phyloP scores from a whole-genome alignment of 2,329 filamentous ascomycete genomes.

The Xylaria sp. region DNA sequence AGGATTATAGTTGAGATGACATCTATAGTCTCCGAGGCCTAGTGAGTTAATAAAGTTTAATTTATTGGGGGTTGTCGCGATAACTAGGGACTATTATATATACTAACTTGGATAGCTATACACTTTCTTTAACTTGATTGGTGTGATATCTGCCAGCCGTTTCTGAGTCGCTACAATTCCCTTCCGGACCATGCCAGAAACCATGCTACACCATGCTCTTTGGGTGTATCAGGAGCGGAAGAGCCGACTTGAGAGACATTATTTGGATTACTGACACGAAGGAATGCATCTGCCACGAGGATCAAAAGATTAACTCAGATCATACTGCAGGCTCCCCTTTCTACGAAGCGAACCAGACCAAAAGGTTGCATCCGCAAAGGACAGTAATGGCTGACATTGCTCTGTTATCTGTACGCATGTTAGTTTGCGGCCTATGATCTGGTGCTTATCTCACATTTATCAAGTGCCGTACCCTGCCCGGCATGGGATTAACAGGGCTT shows the following conservation, averaged over 20 bases:
- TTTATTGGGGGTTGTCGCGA: not conserved
- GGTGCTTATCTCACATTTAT: constrained; percentile 30
- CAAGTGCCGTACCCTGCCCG: constrained; percentile 17
- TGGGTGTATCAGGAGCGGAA: not conserved
- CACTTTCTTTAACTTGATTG: not conserved
- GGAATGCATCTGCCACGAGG: not conserved
- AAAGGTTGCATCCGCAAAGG: not conserved
- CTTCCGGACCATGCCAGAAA: not conserved
- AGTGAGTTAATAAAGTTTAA: not conserved
- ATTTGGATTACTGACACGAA: not conserved
- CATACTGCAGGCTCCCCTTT: not conserved
- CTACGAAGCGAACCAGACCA: not conserved
- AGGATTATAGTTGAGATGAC: not conserved
- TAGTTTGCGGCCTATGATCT: not conserved
- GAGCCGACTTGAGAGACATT: not conserved
- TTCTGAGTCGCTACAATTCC: not conserved
- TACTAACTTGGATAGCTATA: not conserved
- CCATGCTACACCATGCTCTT: not conserved
- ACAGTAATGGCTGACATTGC: constrained; percentile 20
- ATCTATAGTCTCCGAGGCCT: not conserved
- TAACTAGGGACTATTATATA: not conserved
- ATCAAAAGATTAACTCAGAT: not conserved
- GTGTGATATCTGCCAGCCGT: not conserved
- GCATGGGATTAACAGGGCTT: constrained; percentile 3
- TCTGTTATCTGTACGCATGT: constrained; percentile 4